Base-by-base conservation (phyloP, 2,329 filamentous ascomycete species). In the Aspergillus cejpii region DNA sequence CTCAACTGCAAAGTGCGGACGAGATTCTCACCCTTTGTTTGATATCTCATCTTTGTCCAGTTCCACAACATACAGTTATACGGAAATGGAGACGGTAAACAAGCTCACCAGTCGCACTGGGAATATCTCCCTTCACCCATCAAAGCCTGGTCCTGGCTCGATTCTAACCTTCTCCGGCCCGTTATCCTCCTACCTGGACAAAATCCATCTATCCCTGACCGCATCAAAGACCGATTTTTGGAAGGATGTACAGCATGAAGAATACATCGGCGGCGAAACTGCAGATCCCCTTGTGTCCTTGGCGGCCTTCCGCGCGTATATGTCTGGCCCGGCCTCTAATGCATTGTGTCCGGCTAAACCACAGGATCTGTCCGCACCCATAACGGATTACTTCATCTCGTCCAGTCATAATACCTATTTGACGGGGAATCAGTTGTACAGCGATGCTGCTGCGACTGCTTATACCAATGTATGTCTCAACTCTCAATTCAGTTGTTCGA, bases 331-430 rank as follows among this genome's bases (percentile, higher is more conserved):
- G 15, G 61, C 65, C 11, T 70, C 71, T 6, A 70, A 69, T 53
- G 74, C 71, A 6, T 43, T 59, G 48, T 62, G 68, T 17, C 63
- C 68, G 6, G 45, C 65, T 17, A 55, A 69, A 23, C 58, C 68
- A 50, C 73, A 79, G 46, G 83, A 89, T 59, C 63, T 81, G 24
- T 77, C 76, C 0, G 79, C 77, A 41, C 85, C 87, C 3, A 75
- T 94, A 46, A 87, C 84, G 37, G 88, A 94, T 62, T 96, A 96
- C 70, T 96, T 88, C 65, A 90, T 96, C 63, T 94, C 84, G 50
- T 94, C 87, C 54, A 95, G 88, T 61, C 90, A 96, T 72, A 96
- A 96, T 63, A 96, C 90, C 0, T 96, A 95, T 64, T 73, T 95
- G 33, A 83, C 83, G 1, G 90, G 90, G 2, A 89, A 94, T 58